These are phyloP conservation scores for Penicillium roqueforti DNA, from an alignment of 495 filamentous ascomycete genomes.

Conservation along the genomic window DNA sequence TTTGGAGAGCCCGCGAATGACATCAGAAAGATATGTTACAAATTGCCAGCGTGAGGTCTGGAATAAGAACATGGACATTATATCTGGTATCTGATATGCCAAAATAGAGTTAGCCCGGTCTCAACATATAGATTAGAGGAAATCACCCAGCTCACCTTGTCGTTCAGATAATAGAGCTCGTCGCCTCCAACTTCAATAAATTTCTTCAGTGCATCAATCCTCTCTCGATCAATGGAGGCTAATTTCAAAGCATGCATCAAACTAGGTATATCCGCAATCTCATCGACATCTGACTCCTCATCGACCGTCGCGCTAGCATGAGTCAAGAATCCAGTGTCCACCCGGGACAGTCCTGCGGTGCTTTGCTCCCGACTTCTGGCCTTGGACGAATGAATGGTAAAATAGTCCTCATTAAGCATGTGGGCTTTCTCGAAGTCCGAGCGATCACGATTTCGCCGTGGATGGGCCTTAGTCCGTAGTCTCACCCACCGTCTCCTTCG, in stretches of 20 bases:
- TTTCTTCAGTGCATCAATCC: slow-evolving; percentile 69
- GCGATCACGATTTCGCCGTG: slow-evolving; percentile 21
- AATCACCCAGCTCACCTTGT: slow-evolving; percentile 42
- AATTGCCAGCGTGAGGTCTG: slow-evolving; percentile 80
- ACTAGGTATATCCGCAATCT: slow-evolving; percentile 61
- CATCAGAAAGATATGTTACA: slow-evolving; percentile 58
- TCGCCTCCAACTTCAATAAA: slow-evolving; percentile 79
- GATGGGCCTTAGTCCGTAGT: slow-evolving; percentile 59
- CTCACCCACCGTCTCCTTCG: slow-evolving; percentile 84
- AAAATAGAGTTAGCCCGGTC: slow-evolving; percentile 8
- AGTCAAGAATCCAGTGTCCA: slow-evolving; percentile 32
- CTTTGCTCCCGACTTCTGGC: slow-evolving; percentile 40
- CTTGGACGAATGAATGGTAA: slow-evolving; percentile 64
- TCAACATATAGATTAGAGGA: not conserved
- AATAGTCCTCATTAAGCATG: slow-evolving; percentile 78
- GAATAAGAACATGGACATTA: slow-evolving; percentile 84
- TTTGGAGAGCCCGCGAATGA: slow-evolving; percentile 49
- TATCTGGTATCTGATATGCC: slow-evolving; percentile 61
- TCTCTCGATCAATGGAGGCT: slow-evolving; percentile 83
- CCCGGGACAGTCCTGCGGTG: slow-evolving; percentile 26
- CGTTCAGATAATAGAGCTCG: slow-evolving; percentile 71
- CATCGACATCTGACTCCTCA: slow-evolving; percentile 40
- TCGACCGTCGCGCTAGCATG: slow-evolving; percentile 28
- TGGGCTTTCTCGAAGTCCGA: slow-evolving; percentile 48
- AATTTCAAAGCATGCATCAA: slow-evolving; percentile 61